A percentile compares a stretch with the other conserved stretches of the same genome.
phyloP scores from a whole-genome alignment of 2,329 filamentous ascomycete genomes.

The Anthostomella pinea region DNA sequence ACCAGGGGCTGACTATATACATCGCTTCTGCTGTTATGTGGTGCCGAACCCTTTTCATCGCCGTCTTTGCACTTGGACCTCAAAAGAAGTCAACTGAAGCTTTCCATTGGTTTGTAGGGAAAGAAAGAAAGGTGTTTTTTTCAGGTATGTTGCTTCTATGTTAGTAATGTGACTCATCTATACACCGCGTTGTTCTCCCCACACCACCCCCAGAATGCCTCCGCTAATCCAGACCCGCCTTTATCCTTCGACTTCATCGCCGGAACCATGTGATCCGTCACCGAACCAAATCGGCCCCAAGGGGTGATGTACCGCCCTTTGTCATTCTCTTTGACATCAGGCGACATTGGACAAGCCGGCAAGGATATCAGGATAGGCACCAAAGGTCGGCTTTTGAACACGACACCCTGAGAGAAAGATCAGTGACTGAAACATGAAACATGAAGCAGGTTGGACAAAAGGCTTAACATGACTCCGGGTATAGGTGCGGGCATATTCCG shows the following conservation, averaged over 20 bases:
- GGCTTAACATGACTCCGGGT: slow-evolving; percentile 6
- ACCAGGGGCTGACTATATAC: too few species aligned
- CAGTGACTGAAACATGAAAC: slow-evolving; percentile 8
- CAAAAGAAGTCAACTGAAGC: too few species aligned
- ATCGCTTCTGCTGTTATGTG: too few species aligned
- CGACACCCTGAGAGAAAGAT: slow-evolving; percentile 10
- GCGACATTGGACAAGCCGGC: slow-evolving; percentile 38
- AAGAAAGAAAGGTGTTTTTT: too few species aligned
- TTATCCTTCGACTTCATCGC: slow-evolving; percentile 9
- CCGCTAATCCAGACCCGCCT: slow-evolving; percentile 9
- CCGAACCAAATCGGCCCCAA: slow-evolving; percentile 22
- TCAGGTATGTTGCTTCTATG: too few species aligned
- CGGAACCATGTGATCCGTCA: slow-evolving; percentile 10
- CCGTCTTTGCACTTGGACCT: too few species aligned
- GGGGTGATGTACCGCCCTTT: slow-evolving; percentile 30
- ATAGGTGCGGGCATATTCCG: slow-evolving; percentile 8
- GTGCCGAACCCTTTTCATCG: too few species aligned
- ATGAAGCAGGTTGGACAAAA: slow-evolving; percentile 1
- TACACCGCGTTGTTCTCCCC: slow-evolving; percentile 2
- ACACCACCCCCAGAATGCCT: slow-evolving; percentile 13
- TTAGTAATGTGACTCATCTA: too few species aligned
- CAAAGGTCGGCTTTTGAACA: slow-evolving; percentile 32
- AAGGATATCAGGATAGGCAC: slow-evolving; percentile 41
- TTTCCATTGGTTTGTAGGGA: too few species aligned
- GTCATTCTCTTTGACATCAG: slow-evolving; percentile 33